Conservation (phyloP, 495 filamentous ascomycete genomes). For the Talaromyces liani region DNA sequence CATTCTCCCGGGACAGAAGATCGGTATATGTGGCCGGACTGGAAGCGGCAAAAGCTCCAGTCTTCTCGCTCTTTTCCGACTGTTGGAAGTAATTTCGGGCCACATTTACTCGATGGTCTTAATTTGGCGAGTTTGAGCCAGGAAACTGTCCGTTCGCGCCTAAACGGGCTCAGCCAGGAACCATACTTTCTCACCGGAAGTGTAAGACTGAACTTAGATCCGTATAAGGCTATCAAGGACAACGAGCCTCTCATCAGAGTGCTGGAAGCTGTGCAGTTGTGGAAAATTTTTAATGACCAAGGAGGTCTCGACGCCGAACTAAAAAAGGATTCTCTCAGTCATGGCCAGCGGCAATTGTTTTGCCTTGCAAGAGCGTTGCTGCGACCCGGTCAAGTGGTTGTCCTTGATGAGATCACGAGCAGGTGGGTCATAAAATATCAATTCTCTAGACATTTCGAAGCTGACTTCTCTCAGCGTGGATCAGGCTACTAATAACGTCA, state of each 20-base stretch:
- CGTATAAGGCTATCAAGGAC: conserved; percentile 18
- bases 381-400: conserved; percentile 13
- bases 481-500: conserved; percentile 17
- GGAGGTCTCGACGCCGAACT: conserved; percentile 35
- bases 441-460: neutral
- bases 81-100: conserved; percentile 26
- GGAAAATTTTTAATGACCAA: conserved; percentile 26
- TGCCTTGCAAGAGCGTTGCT: conserved; percentile 36
- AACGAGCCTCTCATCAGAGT: conserved; percentile 31
- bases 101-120: conserved; percentile 39
- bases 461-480: conserved; percentile 17
- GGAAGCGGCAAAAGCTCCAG: conserved; percentile 36
- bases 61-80: conserved; percentile 18
- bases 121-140: conserved; percentile 29
- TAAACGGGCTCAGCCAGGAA: conserved; percentile 42
- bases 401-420: conserved; percentile 25
- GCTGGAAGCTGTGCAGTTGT: conserved; percentile 30
- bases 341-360: conserved; percentile 43
- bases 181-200: conserved; percentile 36
- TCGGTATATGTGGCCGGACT: conserved; percentile 29
- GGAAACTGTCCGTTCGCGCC: conserved; percentile 20
- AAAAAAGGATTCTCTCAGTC: conserved; percentile 26
- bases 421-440: neutral
- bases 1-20: conserved; percentile 24
- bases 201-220: conserved; percentile 40